Base-by-base conservation (phyloP, 352 stramenopile species). In the Phytophthora kernoviae region DNA sequence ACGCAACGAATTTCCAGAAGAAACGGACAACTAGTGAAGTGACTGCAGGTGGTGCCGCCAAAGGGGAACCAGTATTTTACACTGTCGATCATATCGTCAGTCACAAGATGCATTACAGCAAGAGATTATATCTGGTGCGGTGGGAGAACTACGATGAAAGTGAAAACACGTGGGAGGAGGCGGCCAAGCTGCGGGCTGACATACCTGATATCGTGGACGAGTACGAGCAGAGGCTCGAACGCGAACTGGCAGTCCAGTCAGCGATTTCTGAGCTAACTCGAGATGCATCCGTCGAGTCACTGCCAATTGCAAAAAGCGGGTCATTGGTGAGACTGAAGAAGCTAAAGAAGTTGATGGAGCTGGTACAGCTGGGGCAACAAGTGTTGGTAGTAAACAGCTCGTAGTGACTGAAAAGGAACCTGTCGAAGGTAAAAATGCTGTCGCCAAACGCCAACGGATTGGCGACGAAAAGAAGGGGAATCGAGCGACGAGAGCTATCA, bases 101-200 rank as follows among this genome's bases (percentile, higher is more conserved):
- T 54, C 67, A 89, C 39, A 75, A 77, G 15, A 45, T 66, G n/a
- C 54, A 58, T 17, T 58, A 66, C 33, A 64, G 66, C 30, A 81
- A 72, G 49, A 78, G 76, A 17, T 50, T 87, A 55, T 92, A 90
- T 48, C 55, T 81, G 0, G 80, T 92, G 3, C 76, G 77, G 37
- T 92, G 83, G 80, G 79, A 90, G 44, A 76, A 74, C 26, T 92
- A 90, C 59, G 68, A 79, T 36, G 70, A 70, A 22, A 77, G 70
- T 34, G 72, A 87, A 41, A 83, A 92, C 62, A 90, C 80, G 21
- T 92, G 80, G 80, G 80, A 92, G 46, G 32, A 65, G 20, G 79
- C 69, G 1, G 34, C 66, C 3, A 79, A 81, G 54, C 62, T 90
- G 15, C 75, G 77, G 18, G 42, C 37, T 7, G 74, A 92, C 47